These are phyloP conservation scores for Cyclaneusma minus DNA, from an alignment of 2,329 filamentous ascomycete genomes.

Conservation along the genomic window DNA sequence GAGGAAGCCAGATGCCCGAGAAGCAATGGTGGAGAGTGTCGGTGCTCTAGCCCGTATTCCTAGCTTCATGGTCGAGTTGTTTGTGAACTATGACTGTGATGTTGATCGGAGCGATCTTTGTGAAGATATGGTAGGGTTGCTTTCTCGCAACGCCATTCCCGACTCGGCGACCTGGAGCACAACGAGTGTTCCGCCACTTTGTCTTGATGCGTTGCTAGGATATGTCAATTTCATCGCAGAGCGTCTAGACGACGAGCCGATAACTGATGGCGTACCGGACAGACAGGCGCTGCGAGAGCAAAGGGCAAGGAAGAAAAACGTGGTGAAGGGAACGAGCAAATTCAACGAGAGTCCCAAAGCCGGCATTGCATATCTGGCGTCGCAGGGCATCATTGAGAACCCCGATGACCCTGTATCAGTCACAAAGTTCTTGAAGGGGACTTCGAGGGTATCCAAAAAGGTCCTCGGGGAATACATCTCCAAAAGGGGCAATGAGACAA, in stretches of 20 bases:
- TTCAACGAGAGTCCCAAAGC: conserved; percentile 93
- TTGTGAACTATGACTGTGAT: conserved; percentile 97
- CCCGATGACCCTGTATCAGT: conserved; percentile 60
- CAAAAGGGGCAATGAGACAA: conserved; percentile 74
- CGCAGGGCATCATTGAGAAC: conserved; percentile 72
- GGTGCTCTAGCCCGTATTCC: conserved; percentile 85
- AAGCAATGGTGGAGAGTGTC: conserved; percentile 96
- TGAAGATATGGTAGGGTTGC: conserved; percentile 83
- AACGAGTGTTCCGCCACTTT: conserved; percentile 89
- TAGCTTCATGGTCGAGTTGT: conserved; percentile 86
- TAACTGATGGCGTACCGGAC: conserved; percentile 50
- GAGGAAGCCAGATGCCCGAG: conserved; percentile 83
- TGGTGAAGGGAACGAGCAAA: conserved; percentile 73
- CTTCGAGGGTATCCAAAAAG: conserved; percentile 77
- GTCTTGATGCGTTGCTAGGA: conserved; percentile 77
- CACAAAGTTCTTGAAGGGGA: conserved; percentile 77
- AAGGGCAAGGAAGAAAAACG: conserved; percentile 68
- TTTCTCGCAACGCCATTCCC: conserved; percentile 87
- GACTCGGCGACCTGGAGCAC: conserved; percentile 99
- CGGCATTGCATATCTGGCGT: conserved; percentile 72
- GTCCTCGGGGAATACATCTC: conserved; percentile 84
- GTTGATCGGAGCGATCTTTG: conserved; percentile 82
- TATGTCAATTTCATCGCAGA: conserved; percentile 89
- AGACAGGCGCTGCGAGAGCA: conserved; percentile 50
- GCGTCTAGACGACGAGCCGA: conserved; percentile 57